A percentile compares a stretch with the other conserved stretches of the same genome.
Evolutionary conservation across 2,329 filamentous ascomycete genomes (phyloP).

Genomic region (Aspergillus bombycis): DNA sequence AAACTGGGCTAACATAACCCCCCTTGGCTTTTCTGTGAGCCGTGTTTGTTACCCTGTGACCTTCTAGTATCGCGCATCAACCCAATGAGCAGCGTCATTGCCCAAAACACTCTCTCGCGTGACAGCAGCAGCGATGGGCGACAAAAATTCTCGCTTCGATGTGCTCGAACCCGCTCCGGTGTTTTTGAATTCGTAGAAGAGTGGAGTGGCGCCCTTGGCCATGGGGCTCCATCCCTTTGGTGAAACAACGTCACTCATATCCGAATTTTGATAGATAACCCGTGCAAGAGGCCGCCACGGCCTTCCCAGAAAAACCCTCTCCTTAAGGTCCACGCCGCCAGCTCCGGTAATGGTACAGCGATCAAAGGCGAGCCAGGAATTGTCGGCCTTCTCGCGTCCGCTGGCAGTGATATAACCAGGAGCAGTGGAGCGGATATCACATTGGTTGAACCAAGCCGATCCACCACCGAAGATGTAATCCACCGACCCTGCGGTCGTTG

Average conservation of each 20-base stretch:
- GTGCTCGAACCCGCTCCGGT: neutral
- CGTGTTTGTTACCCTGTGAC: neutral
- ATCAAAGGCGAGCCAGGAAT: constrained; percentile 37
- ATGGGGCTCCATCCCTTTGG: constrained; percentile 37
- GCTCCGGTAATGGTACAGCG: constrained; percentile 30
- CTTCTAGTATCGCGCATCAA: neutral
- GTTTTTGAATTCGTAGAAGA: constrained; percentile 31
- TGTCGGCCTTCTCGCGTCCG: constrained; percentile 29
- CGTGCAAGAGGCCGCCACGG: constrained; percentile 38
- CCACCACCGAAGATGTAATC: constrained; percentile 43
- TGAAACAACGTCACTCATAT: constrained; percentile 32
- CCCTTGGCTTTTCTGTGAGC: neutral
- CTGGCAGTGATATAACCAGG: constrained; percentile 38
- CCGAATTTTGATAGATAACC: constrained; percentile 38
- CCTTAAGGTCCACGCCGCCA: constrained; percentile 21
- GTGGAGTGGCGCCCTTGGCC: constrained; percentile 33
- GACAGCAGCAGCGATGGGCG: neutral
- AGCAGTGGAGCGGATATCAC: constrained; percentile 36
- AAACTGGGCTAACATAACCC: too few species aligned
- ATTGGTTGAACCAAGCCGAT: constrained; percentile 34
- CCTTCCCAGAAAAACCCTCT: constrained; percentile 36
- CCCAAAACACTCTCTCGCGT: constrained; percentile 1
- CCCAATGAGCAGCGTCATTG: neutral
- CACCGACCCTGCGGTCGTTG: constrained; percentile 27
- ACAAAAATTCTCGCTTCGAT: neutral